These are phyloP conservation scores for Leishmania braziliensis DNA, from an alignment of 208 protist genomes.

Conservation along the genomic window DNA sequence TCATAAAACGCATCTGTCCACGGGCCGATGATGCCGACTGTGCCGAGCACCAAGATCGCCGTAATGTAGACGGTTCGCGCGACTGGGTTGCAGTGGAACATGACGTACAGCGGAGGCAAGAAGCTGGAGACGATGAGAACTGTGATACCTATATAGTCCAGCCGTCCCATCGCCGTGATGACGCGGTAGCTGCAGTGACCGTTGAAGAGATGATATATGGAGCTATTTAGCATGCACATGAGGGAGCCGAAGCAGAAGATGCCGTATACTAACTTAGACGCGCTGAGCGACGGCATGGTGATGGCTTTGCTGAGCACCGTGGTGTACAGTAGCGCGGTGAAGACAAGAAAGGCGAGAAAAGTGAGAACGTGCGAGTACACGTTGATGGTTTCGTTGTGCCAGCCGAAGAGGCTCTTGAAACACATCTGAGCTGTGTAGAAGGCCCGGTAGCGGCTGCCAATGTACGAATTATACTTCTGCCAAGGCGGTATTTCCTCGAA, in stretches of 20 bases:
- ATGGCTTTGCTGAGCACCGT: conserved; percentile 34
- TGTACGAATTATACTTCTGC: conserved; percentile 60
- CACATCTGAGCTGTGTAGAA: conserved; percentile 66
- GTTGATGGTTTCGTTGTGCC: conserved; percentile 92
- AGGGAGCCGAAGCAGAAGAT: conserved; percentile 76
- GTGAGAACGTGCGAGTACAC: conserved; percentile 78
- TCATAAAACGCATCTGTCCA: conserved; percentile 62
- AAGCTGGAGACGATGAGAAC: conserved; percentile 81
- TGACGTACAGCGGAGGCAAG: conserved; percentile 82
- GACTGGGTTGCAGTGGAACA: conserved; percentile 68
- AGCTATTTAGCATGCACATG: conserved; percentile 75
- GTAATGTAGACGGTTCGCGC: conserved; percentile 63
- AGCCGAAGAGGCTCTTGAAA: conserved; percentile 61
- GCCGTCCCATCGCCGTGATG: conserved; percentile 60
- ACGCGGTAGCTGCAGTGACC: conserved; percentile 51
- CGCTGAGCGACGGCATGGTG: conserved; percentile 12
- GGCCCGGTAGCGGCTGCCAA: conserved; percentile 66
- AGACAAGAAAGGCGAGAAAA: conserved; percentile 60
- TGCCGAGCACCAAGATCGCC: conserved; percentile 65
- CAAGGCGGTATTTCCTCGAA: conserved; percentile 48
- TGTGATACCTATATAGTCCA: conserved; percentile 89
- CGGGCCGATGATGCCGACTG: conserved; percentile 68
- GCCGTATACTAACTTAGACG: conserved; percentile 60
- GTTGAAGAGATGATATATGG: conserved; percentile 72
- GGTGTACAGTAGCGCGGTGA: conserved; percentile 60